A percentile compares a stretch with the other conserved stretches of the same genome.
Evolutionary conservation across 352 stramenopile genomes (phyloP).

Genomic region (Vaucheria bursata): DNA sequence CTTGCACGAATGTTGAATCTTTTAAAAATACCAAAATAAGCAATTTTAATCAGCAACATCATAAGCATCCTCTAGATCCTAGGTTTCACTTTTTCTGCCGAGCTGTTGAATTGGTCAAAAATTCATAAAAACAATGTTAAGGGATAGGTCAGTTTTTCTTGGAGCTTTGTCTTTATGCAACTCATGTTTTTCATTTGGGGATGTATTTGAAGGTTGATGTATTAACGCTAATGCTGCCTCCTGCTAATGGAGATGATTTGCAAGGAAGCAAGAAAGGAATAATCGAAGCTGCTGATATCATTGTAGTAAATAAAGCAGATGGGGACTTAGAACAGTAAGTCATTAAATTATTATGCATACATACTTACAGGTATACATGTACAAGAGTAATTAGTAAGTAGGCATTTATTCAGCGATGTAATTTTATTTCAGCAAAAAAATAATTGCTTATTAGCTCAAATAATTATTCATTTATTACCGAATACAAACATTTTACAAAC

Average conservation of each 20-base stretch:
- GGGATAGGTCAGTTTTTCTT: too few species aligned
- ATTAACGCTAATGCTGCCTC: constrained; percentile 85
- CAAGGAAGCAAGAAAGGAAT: constrained; percentile 94
- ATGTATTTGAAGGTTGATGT: constrained; percentile 62
- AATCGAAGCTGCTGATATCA: constrained; percentile 90
- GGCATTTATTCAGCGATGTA: neutral
- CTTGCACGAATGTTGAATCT: too few species aligned
- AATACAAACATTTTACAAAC: too few species aligned
- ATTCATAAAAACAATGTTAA: too few species aligned
- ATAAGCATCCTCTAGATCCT: too few species aligned
- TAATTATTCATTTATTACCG: too few species aligned
- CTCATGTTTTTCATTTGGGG: neutral
- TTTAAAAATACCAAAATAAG: too few species aligned
- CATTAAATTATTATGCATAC: neutral
- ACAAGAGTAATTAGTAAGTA: neutral
- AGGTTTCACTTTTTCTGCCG: too few species aligned
- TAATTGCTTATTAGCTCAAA: too few species aligned
- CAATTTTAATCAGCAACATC: too few species aligned
- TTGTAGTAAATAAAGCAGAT: constrained; percentile 96
- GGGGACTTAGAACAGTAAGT: constrained; percentile 52
- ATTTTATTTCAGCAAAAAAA: neutral
- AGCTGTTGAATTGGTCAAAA: too few species aligned
- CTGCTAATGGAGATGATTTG: constrained; percentile 86
- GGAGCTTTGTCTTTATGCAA: too few species aligned
- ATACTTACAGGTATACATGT: neutral